Evolutionary conservation across 192 early-diverging fungal genomes (phyloP).

Genomic region (Entophlyctis helioformis): DNA sequence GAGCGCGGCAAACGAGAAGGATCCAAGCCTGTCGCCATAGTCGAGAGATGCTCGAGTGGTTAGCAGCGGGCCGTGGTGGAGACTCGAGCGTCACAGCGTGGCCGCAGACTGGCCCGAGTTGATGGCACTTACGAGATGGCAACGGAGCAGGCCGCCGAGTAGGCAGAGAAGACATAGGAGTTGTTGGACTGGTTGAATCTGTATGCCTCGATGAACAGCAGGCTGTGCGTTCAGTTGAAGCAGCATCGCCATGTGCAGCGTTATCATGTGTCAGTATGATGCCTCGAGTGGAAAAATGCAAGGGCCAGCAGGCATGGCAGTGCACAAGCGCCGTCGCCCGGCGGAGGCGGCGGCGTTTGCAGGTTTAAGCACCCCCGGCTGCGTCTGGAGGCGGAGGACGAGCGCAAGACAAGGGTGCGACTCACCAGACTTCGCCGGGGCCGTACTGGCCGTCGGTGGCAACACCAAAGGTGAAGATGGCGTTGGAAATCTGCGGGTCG

Average conservation of each 20-base stretch:
- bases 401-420: neutral
- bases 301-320: neutral
- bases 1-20: slow-evolving; percentile 6
- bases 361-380: neutral
- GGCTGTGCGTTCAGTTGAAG: neutral
- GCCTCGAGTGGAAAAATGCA: no score
- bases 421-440: slow-evolving; percentile 9
- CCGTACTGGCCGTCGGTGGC: slow-evolving; percentile 18
- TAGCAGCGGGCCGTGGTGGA: neutral
- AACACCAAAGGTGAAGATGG: slow-evolving; percentile 16
- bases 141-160: slow-evolving; percentile 7
- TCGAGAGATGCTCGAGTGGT: neutral
- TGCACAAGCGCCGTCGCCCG: neutral
- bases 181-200: slow-evolving; percentile 5
- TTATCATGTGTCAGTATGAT: no score
- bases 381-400: neutral
- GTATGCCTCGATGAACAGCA: slow-evolving; percentile 15
- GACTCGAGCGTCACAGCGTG: neutral
- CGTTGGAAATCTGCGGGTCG: slow-evolving; percentile 1
- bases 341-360: neutral
- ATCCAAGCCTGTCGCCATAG: slow-evolving; percentile 3
- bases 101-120: neutral
- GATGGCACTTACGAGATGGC: slow-evolving; percentile 5
- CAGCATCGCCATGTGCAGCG: no score
- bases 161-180: slow-evolving; percentile 16